Conservation (phyloP, 176 grass and related monocot species). For the Musa troglodytarum region DNA sequence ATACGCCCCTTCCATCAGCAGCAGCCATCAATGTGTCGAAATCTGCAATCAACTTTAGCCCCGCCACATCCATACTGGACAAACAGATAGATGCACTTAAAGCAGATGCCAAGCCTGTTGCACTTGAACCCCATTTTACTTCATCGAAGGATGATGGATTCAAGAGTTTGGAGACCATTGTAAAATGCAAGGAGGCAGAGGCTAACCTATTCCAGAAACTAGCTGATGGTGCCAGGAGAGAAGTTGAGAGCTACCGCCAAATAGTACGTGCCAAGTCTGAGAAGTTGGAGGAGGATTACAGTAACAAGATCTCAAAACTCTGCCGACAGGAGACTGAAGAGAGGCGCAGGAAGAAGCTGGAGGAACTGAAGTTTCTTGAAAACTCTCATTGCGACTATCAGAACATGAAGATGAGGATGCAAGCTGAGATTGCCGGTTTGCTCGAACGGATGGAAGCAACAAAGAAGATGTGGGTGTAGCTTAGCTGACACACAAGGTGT, state of each 20-base stretch:
- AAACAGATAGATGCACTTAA: conserved; percentile 45
- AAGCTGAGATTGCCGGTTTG: conserved; percentile 88
- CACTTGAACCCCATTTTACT: conserved; percentile 51
- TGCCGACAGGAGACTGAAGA: conserved; percentile 71
- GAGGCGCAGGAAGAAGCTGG: conserved; percentile 82
- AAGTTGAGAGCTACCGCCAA: conserved; percentile 69
- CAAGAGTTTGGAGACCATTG: conserved; percentile 88
- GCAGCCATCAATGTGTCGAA: conserved; percentile 41
- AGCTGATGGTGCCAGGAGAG: conserved; percentile 71
- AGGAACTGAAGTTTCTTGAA: conserved; percentile 84
- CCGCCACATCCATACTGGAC: conserved; percentile 45
- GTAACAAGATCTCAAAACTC: conserved; percentile 43
- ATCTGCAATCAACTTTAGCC: conserved; percentile 61
- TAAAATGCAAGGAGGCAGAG: conserved; percentile 98
- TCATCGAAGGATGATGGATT: conserved; percentile 63
- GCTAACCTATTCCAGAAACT: conserved; percentile 93
- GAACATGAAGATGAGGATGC: conserved; percentile 98
- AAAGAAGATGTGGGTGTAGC: conserved; percentile 94
- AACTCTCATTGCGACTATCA: conserved; percentile 82
- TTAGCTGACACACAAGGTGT: conserved; percentile 13
- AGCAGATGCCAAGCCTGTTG: conserved; percentile 49
- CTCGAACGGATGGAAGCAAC: conserved; percentile 98
- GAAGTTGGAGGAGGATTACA: conserved; percentile 87
- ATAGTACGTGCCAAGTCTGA: conserved; percentile 50
- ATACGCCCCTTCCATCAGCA: conserved; percentile 38